A percentile compares a stretch with the other conserved stretches of the same genome.
Evolutionary conservation across 768 basidiomycete genomes (phyloP).

Genomic region (Leccinum longicurvipes): DNA sequence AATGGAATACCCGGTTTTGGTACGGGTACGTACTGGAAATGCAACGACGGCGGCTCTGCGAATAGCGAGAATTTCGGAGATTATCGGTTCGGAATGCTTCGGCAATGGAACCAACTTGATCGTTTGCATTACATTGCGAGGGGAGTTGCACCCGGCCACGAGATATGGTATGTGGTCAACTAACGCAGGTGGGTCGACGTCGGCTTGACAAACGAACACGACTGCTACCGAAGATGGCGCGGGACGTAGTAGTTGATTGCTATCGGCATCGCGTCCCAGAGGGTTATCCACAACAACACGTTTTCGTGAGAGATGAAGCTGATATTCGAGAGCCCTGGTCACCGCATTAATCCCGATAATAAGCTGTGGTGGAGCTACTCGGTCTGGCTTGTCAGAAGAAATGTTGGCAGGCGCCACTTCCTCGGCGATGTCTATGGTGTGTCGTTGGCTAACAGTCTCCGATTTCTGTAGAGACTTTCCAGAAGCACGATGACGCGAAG

Average conservation of each 20-base stretch:
- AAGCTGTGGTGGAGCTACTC: slow-evolving; percentile 35
- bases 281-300: slow-evolving; percentile 5
- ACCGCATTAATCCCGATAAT: slow-evolving; percentile 77
- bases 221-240: slow-evolving; percentile 25
- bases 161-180: slow-evolving; percentile 75
- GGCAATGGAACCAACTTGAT: slow-evolving; percentile 65
- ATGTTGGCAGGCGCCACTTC: neutral
- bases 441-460: neutral
- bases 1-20: neutral
- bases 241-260: neutral
- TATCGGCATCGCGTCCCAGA: neutral
- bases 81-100: slow-evolving; percentile 55
- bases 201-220: slow-evolving; percentile 71
- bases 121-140: slow-evolving; percentile 22
- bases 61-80: slow-evolving; percentile 64
- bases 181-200: slow-evolving; percentile 69
- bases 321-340: slow-evolving; percentile 66
- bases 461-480: slow-evolving; percentile 9
- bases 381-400: neutral
- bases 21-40: slow-evolving; percentile 52
- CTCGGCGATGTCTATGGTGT: slow-evolving; percentile 29
- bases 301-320: slow-evolving; percentile 37
- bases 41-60: slow-evolving; percentile 65
- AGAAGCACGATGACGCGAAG: slow-evolving; percentile 31
- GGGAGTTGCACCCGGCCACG: slow-evolving; percentile 72